Percentiles rank a stretch among this genome's conserved stretches.
phyloP scores from a whole-genome alignment of 2,329 filamentous ascomycete species.

The Apiospora kogelbergensis region DNA sequence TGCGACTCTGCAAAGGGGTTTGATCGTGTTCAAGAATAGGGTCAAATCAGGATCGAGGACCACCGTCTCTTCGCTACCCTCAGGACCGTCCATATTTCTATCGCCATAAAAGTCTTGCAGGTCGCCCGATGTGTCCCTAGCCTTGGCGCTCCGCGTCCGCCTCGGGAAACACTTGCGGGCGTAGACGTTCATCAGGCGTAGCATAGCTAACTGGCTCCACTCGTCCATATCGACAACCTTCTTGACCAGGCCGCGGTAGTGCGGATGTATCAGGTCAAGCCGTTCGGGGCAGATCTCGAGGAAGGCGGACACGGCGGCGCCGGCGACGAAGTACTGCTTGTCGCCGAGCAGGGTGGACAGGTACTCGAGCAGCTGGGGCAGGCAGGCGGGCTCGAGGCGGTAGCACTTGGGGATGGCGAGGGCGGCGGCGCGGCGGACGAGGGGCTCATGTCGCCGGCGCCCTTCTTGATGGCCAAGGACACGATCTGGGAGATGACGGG shows the following conservation, averaged over 20 bases:
- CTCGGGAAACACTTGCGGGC: slow-evolving; percentile 84
- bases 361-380: slow-evolving; percentile 83
- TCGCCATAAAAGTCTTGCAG: slow-evolving; percentile 83
- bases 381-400: slow-evolving; percentile 79
- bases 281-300: slow-evolving; percentile 85
- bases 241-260: slow-evolving; percentile 81
- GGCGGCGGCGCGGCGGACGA: slow-evolving; percentile 89
- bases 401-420: slow-evolving; percentile 96
- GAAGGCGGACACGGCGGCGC: slow-evolving; percentile 87
- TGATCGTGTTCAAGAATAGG: slow-evolving; percentile 75
- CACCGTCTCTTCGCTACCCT: slow-evolving; percentile 54
- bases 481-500: slow-evolving; percentile 98
- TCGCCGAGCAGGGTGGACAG: slow-evolving; percentile 78
- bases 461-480: slow-evolving; percentile 91
- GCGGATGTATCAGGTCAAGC: slow-evolving; percentile 84
- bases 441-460: slow-evolving; percentile 88
- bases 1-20: slow-evolving; percentile 89
- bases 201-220: slow-evolving; percentile 86
- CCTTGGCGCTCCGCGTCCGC: slow-evolving; percentile 57
- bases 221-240: slow-evolving; percentile 99
- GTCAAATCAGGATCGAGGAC: slow-evolving; percentile 80
- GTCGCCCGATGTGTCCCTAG: slow-evolving; percentile 36
- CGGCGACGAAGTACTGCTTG: slow-evolving; percentile 94
- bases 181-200: slow-evolving; percentile 82
- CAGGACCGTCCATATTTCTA: slow-evolving; percentile 39